Percentiles rank a stretch among this genome's conserved stretches.
Conservation (phyloP, 495 filamentous ascomycete species). For the Hypoxylon trugodes region DNA sequence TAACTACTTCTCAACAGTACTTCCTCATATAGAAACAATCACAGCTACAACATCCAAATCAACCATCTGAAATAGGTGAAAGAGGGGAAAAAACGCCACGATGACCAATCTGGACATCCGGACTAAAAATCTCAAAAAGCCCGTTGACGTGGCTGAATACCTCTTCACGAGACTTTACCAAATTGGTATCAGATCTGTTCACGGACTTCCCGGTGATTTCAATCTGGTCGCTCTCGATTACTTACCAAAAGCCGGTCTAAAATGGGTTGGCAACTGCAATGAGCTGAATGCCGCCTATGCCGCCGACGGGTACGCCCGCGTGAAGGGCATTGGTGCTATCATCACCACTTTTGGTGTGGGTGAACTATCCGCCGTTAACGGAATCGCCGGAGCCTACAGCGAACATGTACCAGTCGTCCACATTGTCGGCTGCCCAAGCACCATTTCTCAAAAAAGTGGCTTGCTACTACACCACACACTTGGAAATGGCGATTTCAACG, state of each 20-base stretch:
- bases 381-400: slow-evolving; percentile 73
- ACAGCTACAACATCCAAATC: neutral
- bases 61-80: neutral
- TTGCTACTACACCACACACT: slow-evolving; percentile 92
- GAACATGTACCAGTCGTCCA: slow-evolving; percentile 83
- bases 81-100: neutral
- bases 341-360: slow-evolving; percentile 85
- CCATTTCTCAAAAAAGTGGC: slow-evolving; percentile 64
- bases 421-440: slow-evolving; percentile 78
- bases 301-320: slow-evolving; percentile 80
- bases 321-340: slow-evolving; percentile 75
- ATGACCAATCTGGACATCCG: slow-evolving; percentile 46
- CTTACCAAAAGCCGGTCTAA: slow-evolving; percentile 66
- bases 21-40: neutral
- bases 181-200: slow-evolving; percentile 71
- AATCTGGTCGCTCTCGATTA: slow-evolving; percentile 76
- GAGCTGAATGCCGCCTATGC: slow-evolving; percentile 87
- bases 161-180: slow-evolving; percentile 75
- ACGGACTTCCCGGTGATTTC: slow-evolving; percentile 81
- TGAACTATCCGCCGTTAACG: slow-evolving; percentile 79
- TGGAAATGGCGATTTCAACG: slow-evolving; percentile 87
- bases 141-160: slow-evolving; percentile 65
- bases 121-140: slow-evolving; percentile 51
- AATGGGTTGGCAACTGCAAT: slow-evolving; percentile 83
- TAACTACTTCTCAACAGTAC: too few species aligned